Evolutionary conservation across 495 filamentous ascomycete genomes (phyloP).

Genomic region (Penicillium bovifimosum): DNA sequence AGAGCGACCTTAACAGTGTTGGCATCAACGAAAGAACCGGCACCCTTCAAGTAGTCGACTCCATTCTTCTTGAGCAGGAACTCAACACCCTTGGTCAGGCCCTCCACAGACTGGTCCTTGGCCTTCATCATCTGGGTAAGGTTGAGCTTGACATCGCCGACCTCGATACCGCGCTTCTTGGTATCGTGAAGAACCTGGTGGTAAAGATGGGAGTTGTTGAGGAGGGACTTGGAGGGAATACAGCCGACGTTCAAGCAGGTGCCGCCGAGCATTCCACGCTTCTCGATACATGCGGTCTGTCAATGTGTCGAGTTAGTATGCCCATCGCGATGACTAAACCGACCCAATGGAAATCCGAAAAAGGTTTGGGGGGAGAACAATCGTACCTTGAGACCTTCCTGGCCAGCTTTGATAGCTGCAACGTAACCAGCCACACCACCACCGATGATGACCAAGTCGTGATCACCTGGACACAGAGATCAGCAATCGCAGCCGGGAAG

Average conservation of each 20-base stretch:
- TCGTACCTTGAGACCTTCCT: constrained; percentile 90
- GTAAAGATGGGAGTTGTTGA: constrained; percentile 99
- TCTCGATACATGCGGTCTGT: constrained; percentile 96
- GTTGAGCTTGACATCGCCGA: constrained; percentile 95
- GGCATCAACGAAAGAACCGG: constrained; percentile 78
- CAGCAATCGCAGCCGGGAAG: constrained; percentile 24
- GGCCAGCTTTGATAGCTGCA: constrained; percentile 96
- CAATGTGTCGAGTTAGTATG: constrained; percentile 11
- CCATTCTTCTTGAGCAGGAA: constrained; percentile 98
- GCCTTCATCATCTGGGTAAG: constrained; percentile 94
- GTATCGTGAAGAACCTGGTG: constrained; percentile 96
- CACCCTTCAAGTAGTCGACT: constrained; percentile 93
- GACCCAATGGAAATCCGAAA: background rate
- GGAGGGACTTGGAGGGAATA: constrained; percentile 97
- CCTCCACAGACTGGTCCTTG: constrained; percentile 83
- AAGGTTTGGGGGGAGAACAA: background rate
- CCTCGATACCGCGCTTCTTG: constrained; percentile 93
- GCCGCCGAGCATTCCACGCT: constrained; percentile 89
- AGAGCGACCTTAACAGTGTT: constrained; percentile 88
- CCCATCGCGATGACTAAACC: background rate
- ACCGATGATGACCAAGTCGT: constrained; percentile 91
- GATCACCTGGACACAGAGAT: constrained; percentile 57
- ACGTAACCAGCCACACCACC: constrained; percentile 99
- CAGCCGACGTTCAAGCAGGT: constrained; percentile 99
- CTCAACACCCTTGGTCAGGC: constrained; percentile 95